Conservation (phyloP, 108 stramenopile genomes). For the Pseudonitzschia pungens region DNA sequence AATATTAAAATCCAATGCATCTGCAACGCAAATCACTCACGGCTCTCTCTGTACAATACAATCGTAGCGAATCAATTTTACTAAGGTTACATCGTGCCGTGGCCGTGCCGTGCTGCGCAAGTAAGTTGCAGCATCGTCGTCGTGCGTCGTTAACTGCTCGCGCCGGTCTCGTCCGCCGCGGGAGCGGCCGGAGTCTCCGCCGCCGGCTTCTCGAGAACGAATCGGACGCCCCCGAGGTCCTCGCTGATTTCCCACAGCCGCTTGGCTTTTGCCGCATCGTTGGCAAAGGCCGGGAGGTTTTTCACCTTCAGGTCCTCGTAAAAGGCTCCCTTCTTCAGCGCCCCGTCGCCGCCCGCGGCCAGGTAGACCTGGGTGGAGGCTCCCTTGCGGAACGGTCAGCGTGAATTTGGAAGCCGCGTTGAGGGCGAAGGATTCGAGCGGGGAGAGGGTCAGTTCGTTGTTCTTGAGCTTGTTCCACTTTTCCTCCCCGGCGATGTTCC, state of each 20-base stretch:
- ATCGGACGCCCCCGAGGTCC: constrained; percentile 47
- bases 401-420: constrained; percentile 37
- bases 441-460: constrained; percentile 17
- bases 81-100: background rate
- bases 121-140: no score
- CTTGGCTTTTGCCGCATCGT: constrained; percentile 49
- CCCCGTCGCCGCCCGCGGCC: constrained; percentile 39
- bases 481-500: constrained; percentile 60
- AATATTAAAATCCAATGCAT: no score
- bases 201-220: constrained; percentile 20
- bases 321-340: constrained; percentile 34
- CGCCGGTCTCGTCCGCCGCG: background rate
- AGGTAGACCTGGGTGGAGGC: constrained; percentile 71
- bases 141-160: background rate
- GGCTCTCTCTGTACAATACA: no score
- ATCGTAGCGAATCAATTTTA: background rate
- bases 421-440: constrained; percentile 35
- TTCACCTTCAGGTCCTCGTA: constrained; percentile 53
- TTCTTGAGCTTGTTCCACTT: constrained; percentile 51
- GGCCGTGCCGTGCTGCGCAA: background rate
- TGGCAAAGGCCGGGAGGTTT: constrained; percentile 38
- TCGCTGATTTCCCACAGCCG: constrained; percentile 61
- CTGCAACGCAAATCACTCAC: no score
- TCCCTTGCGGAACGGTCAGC: constrained; percentile 54
- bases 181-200: background rate